Percentiles rank a stretch among this genome's conserved stretches.
Evolutionary conservation across 257 asterid genomes (phyloP).

Genomic region (Cinchona pubescens): DNA sequence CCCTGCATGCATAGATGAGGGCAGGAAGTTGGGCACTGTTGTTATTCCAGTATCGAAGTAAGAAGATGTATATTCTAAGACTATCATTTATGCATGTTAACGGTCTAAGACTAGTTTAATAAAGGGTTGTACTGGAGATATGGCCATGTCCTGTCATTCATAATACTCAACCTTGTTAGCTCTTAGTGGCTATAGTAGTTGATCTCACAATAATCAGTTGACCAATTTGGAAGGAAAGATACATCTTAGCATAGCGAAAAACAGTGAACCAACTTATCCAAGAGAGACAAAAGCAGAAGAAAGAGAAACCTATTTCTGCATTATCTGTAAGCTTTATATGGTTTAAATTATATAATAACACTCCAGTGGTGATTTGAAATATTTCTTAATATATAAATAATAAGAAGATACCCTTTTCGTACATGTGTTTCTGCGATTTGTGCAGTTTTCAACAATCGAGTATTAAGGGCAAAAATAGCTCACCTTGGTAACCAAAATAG

Average conservation of each 20-base stretch:
- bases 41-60: too few relatives aligned
- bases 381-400: not conserved
- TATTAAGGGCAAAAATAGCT: conserved; percentile 1
- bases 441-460: not conserved
- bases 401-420: not conserved
- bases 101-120: not conserved
- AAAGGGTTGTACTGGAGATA: not conserved
- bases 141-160: not conserved
- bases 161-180: not conserved
- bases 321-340: not conserved
- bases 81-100: not conserved
- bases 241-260: not conserved
- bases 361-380: not conserved
- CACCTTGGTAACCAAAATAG: conserved; percentile 71
- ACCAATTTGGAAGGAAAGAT: conserved; percentile 2
- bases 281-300: not conserved
- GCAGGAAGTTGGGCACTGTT: too few relatives aligned
- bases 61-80: not conserved
- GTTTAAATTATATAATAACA: not conserved
- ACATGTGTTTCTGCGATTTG: not conserved
- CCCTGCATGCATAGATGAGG: not conserved
- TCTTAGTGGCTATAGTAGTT: not conserved
- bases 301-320: not conserved
- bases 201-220: not conserved
- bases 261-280: not conserved